A percentile compares a stretch with the other conserved stretches of the same genome.
phyloP scores from a whole-genome alignment of 352 stramenopile genomes.

The Pythium plurisporium region DNA sequence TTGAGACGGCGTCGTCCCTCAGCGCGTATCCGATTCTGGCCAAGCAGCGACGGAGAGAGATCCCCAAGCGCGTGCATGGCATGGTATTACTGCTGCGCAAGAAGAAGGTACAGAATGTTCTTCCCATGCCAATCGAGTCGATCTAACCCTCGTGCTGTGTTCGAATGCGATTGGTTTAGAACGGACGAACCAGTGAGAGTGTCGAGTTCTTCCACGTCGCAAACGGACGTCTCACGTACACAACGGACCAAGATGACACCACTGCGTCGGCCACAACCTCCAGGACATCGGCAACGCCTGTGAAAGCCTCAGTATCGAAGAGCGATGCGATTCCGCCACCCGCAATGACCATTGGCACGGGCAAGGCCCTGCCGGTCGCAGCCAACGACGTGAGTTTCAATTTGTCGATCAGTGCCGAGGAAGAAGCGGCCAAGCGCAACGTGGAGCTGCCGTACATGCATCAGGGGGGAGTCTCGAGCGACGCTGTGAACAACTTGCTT shows the following conservation, averaged over 20 bases:
- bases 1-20: slow-evolving; percentile 57
- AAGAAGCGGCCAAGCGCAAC: slow-evolving; percentile 53
- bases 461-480: slow-evolving; percentile 21
- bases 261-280: not conserved
- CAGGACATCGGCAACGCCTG: not conserved
- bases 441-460: slow-evolving; percentile 76
- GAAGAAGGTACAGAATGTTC: slow-evolving; percentile 42
- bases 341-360: not conserved
- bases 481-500: slow-evolving; percentile 34
- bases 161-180: slow-evolving; percentile 30
- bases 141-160: not conserved
- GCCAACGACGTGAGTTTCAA: slow-evolving; percentile 71
- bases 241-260: not conserved
- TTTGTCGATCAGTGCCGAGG: slow-evolving; percentile 50
- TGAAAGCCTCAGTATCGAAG: not conserved
- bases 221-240: slow-evolving; percentile 27
- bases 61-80: slow-evolving; percentile 59
- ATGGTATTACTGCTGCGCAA: slow-evolving; percentile 52
- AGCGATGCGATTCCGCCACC: not conserved
- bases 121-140: not conserved
- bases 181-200: slow-evolving; percentile 55
- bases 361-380: slow-evolving; percentile 35
- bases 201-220: slow-evolving; percentile 58
- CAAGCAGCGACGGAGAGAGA: slow-evolving; percentile 50
- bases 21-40: slow-evolving; percentile 49